Base-by-base conservation (phyloP, 306 rosid species). In the Echinosophora koreensis region DNA sequence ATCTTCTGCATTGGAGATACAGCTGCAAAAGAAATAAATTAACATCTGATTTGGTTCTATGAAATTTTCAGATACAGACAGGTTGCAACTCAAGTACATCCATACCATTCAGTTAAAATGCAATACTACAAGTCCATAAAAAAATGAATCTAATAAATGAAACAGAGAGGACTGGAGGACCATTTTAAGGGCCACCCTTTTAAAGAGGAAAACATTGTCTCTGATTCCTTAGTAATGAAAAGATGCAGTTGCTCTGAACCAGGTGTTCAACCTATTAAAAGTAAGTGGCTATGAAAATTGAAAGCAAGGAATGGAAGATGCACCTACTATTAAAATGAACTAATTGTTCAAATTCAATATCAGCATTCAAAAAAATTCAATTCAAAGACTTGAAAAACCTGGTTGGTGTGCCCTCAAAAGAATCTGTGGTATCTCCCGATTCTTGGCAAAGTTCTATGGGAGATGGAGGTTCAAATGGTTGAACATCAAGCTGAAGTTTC, bases 341-440 rank as follows among this genome's bases (percentile, higher is more conserved):
- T 47, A 58, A 16, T 41, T 30, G 34, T 42, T 57, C 13, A 49
- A 14, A 57, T 71, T 38, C 44, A 66, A 27, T 60, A 41, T 69
- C n/a, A 55, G 47, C 13, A 5, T 14, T 37, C 15, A 7, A 4
- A 54, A 76, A 67, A 8, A 18, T 7, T 37, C 78, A 77, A 8
- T 32, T 22, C 3, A 44, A 34, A 81, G 47, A 47, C 47, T 66
- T 12, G 65, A 55, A 71, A 59, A 81, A 94, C 98, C 98, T 92
- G 96, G 85, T 88, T 67, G 96, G 97, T 1, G 93, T 85, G 62
- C 69, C 80, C 61, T 87, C 93, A 35, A 80, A 78, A 68, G 82
- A 82, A 69, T 67, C 87, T 8, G 69, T 56, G 58, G 44, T 77
- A 39, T 71, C 70, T 66, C 73, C 79, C 89, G 82, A 70, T 64